Evolutionary conservation across 2,329 filamentous ascomycete species (phyloP).

Genomic region (Macrophomina phaseolina): DNA sequence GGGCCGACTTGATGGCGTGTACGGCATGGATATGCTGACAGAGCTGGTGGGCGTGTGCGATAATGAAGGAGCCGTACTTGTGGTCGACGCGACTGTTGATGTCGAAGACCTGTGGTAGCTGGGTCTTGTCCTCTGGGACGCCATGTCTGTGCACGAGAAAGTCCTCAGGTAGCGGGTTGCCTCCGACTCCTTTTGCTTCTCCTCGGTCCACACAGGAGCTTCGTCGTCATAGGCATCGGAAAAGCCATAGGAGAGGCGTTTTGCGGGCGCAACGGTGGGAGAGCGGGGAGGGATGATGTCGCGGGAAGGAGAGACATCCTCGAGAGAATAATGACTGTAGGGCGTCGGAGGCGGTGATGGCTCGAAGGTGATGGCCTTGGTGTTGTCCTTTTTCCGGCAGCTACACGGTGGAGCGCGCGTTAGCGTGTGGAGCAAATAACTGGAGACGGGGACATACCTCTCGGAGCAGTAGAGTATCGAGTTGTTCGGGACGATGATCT

Average conservation of each 20-base stretch:
- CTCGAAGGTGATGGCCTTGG: conserved; percentile 42
- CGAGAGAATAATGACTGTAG: conserved; percentile 45
- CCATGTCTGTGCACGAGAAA: conserved; percentile 41
- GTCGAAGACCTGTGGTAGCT: conserved; percentile 44
- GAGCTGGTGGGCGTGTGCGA: conserved; percentile 55
- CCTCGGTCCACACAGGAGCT: conserved; percentile 35
- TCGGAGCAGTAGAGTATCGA: conserved; percentile 69
- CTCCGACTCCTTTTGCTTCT: conserved; percentile 42
- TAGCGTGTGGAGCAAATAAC: conserved; percentile 16
- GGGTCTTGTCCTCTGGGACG: conserved; percentile 32
- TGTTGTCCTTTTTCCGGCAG: conserved; percentile 54
- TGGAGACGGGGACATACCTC: conserved; percentile 52
- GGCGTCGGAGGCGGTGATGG: conserved; percentile 45
- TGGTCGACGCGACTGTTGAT: conserved; percentile 38
- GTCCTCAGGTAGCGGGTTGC: conserved; percentile 50
- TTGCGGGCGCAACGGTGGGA: conserved; percentile 49
- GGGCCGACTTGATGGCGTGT: conserved; percentile 46
- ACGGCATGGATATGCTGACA: conserved; percentile 52
- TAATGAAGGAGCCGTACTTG: conserved; percentile 50
- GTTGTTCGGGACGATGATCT: conserved; percentile 66
- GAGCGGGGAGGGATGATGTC: conserved; percentile 56
- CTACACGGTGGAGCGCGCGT: conserved; percentile 35
- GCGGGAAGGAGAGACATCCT: conserved; percentile 41
- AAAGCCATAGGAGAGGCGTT: conserved; percentile 48
- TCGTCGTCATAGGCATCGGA: conserved; percentile 51